Percentiles rank a stretch among this genome's conserved stretches.
Conservation (phyloP, 2,329 filamentous ascomycete species). For the Triangularia verruculosa region DNA sequence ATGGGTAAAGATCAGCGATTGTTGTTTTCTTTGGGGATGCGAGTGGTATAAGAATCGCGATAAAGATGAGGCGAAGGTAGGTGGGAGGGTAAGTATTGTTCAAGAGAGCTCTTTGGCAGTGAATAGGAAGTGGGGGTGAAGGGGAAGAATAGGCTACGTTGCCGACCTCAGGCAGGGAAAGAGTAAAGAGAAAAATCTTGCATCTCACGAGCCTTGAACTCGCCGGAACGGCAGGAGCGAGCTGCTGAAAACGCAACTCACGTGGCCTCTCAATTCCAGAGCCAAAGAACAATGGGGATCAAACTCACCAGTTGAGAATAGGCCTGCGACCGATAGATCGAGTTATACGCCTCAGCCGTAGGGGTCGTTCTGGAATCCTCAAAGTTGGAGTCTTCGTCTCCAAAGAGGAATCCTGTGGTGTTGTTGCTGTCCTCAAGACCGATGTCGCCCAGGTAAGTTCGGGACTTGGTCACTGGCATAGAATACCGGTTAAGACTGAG, state of each 20-base stretch:
- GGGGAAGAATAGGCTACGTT: neutral
- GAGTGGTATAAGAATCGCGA: neutral
- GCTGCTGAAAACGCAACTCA: neutral
- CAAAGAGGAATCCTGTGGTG: constrained; percentile 81
- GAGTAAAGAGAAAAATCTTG: neutral
- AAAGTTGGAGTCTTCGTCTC: constrained; percentile 62
- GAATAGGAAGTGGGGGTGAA: neutral
- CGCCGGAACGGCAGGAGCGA: neutral
- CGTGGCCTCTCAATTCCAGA: neutral
- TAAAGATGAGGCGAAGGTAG: neutral
- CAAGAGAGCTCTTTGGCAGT: too few relatives aligned
- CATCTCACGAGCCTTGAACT: neutral
- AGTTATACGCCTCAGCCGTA: constrained; percentile 67
- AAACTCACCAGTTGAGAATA: constrained; percentile 45
- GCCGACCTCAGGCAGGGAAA: neutral
- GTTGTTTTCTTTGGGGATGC: neutral
- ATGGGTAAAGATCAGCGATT: constrained; percentile 9
- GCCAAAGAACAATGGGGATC: neutral
- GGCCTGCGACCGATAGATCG: constrained; percentile 65
- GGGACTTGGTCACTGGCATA: constrained; percentile 77
- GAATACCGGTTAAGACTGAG: constrained; percentile 83
- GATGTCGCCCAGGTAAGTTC: constrained; percentile 64
- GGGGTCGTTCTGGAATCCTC: constrained; percentile 64
- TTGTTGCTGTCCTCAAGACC: constrained; percentile 82
- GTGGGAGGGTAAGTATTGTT: neutral